A percentile compares a stretch with the other conserved stretches of the same genome.
These are phyloP conservation scores for Saturnispora zaruensis DNA, from an alignment of 805 yeast species.

Conservation along the genomic window DNA sequence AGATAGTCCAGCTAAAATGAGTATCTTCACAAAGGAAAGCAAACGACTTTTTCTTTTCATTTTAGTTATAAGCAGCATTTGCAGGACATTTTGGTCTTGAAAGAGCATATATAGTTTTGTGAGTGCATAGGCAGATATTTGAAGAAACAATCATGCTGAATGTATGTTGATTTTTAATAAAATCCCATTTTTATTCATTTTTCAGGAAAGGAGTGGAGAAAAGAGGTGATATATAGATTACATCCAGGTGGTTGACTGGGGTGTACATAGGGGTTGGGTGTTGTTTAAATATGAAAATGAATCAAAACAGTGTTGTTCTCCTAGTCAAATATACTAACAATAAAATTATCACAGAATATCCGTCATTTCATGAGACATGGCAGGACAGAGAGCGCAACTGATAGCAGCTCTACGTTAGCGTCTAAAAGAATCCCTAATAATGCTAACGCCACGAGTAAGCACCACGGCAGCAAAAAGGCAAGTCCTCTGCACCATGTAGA, in stretches of 20 bases:
- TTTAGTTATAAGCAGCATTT: neutral
- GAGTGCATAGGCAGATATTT: neutral
- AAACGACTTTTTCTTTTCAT: neutral
- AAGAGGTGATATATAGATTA: too few relatives aligned
- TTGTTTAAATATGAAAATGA: neutral
- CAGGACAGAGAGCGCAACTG: slow-evolving; percentile 21
- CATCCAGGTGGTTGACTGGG: too few relatives aligned
- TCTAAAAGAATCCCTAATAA: neutral
- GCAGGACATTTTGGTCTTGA: neutral
- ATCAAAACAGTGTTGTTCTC: neutral
- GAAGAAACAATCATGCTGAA: neutral
- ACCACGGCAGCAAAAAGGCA: slow-evolving; percentile 3
- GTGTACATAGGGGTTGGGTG: too few relatives aligned
- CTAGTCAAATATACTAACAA: neutral
- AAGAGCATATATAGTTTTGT: neutral
- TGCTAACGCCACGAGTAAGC: neutral
- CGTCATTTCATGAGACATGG: slow-evolving; percentile 39
- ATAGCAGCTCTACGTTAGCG: neutral
- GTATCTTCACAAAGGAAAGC: neutral
- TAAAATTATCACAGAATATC: slow-evolving; percentile 26
- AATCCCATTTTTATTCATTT: neutral
- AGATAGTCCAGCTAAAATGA: neutral
- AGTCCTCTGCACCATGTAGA: slow-evolving; percentile 13
- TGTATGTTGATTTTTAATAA: neutral
- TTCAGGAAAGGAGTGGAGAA: neutral